A percentile compares a stretch with the other conserved stretches of the same genome.
phyloP scores from a whole-genome alignment of 2,329 filamentous ascomycete species.

The Penicillium sp. region DNA sequence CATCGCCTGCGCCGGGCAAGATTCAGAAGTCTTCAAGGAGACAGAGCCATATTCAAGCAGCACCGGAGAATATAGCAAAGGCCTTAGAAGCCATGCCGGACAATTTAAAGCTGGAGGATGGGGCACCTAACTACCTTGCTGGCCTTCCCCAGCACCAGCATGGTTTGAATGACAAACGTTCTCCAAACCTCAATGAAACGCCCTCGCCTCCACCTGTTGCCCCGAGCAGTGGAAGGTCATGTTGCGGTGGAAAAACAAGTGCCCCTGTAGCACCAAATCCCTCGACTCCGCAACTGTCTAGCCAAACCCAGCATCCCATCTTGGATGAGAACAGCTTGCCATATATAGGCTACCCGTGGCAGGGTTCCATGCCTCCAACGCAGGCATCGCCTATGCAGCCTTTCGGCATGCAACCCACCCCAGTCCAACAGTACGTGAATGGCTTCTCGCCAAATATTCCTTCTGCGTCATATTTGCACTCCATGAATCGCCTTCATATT shows the following conservation, averaged over 20 bases:
- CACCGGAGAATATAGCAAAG: conserved; percentile 36
- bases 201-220: conserved; percentile 1
- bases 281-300: background rate
- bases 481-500: conserved; percentile 18
- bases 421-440: conserved; percentile 17
- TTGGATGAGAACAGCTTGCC: conserved; percentile 9
- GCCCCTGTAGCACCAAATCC: background rate
- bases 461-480: conserved; percentile 13
- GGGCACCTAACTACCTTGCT: conserved; percentile 5
- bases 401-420: conserved; percentile 13
- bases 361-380: conserved; percentile 16
- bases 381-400: conserved; percentile 16
- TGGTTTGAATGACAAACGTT: conserved; percentile 3
- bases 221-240: conserved; percentile 25
- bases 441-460: conserved; percentile 14
- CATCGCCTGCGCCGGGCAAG: conserved; percentile 31
- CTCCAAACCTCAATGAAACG: conserved; percentile 4
- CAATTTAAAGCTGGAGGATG: conserved; percentile 23
- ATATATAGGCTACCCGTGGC: conserved; percentile 23
- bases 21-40: conserved; percentile 37
- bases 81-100: conserved; percentile 31
- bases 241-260: conserved; percentile 27
- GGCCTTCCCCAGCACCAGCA: conserved; percentile 12
- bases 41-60: conserved; percentile 34
- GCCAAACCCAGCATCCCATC: conserved; percentile 5